A percentile compares a stretch with the other conserved stretches of the same genome.
These are phyloP conservation scores for Solanum ahanhuiri DNA, from an alignment of 257 asterid genomes.

Conservation along the genomic window DNA sequence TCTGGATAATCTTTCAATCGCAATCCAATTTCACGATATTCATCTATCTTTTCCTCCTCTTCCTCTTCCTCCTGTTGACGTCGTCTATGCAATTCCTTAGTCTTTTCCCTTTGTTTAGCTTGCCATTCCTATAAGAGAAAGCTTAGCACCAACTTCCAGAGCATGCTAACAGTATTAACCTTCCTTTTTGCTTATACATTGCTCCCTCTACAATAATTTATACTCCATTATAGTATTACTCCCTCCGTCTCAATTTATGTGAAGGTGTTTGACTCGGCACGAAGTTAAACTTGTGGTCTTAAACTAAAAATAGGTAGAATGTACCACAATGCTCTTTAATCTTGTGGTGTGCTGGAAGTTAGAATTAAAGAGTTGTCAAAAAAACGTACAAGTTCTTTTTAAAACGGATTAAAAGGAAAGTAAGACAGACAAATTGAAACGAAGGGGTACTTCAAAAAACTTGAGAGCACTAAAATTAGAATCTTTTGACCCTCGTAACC, in stretches of 20 bases:
- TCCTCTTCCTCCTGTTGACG: conserved; percentile 70
- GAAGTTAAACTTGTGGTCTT: not conserved
- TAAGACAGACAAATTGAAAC: not conserved
- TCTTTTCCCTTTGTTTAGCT: conserved; percentile 84
- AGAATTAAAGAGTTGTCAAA: not conserved
- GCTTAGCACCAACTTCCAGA: conserved; percentile 5
- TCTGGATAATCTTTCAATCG: conserved; percentile 58
- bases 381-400: not conserved
- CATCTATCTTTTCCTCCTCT: conserved; percentile 75
- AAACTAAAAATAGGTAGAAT: not conserved
- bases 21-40: conserved; percentile 66
- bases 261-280: not conserved
- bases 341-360: not conserved
- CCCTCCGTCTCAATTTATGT: not conserved
- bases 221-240: not conserved
- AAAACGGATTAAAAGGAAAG: not conserved
- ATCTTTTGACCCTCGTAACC: not conserved
- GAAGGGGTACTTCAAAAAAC: not conserved
- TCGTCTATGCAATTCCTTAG: conserved; percentile 57
- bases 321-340: not conserved
- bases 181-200: not conserved
- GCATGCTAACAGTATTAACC: not conserved
- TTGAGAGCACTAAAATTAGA: not conserved
- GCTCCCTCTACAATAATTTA: not conserved
- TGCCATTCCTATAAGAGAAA: conserved; percentile 80